Evolutionary conservation across 2,329 filamentous ascomycete genomes (phyloP).

Genomic region (Gaeumannomyces sp.): DNA sequence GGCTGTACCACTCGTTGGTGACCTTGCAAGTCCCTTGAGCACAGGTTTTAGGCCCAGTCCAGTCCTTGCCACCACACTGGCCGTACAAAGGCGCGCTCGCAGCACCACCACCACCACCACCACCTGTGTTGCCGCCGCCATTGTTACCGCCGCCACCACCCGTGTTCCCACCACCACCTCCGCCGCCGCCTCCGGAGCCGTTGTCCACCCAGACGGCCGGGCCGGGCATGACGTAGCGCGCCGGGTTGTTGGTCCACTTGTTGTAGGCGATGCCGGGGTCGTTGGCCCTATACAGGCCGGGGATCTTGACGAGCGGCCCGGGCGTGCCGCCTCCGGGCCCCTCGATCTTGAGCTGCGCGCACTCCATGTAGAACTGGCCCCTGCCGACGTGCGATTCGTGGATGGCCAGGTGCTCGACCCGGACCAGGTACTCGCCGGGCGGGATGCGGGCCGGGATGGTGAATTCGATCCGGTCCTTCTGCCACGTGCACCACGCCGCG

Average conservation of each 20-base stretch:
- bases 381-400: conserved; percentile 29
- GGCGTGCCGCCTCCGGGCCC: conserved; percentile 30
- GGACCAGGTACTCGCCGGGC: conserved; percentile 36
- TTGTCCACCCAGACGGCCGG: conserved; percentile 6
- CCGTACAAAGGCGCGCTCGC: not conserved
- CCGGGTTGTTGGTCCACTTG: conserved; percentile 10
- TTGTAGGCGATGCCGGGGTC: conserved; percentile 26
- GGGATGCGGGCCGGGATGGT: conserved; percentile 33
- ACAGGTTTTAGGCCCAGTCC: not conserved
- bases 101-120: not conserved
- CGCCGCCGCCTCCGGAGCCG: not conserved
- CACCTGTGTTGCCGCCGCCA: not conserved
- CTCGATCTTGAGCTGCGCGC: conserved; percentile 37
- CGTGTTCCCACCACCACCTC: not conserved
- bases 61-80: conserved; percentile 5
- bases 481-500: conserved; percentile 21
- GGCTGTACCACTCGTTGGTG: conserved; percentile 5
- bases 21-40: conserved; percentile 3
- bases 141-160: not conserved
- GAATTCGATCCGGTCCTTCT: conserved; percentile 24
- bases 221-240: conserved; percentile 7
- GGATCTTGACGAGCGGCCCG: conserved; percentile 31
- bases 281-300: conserved; percentile 49
- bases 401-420: conserved; percentile 40
- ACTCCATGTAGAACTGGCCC: conserved; percentile 37